Base-by-base conservation (phyloP, 768 basidiomycete species). In the Clathrus columnatus region DNA sequence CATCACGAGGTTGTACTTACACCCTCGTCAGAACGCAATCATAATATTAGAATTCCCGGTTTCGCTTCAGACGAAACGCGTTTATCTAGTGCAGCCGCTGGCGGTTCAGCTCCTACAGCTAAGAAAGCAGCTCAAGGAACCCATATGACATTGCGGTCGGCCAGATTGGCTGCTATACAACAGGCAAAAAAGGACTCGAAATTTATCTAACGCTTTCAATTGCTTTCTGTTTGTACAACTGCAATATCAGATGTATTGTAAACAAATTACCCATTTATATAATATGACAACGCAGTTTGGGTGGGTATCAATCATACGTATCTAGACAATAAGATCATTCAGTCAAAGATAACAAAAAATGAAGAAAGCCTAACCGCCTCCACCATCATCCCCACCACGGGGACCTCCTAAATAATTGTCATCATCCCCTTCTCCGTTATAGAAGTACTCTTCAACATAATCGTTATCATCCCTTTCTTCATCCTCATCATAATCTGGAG, bases 31-130 rank as follows among this genome's bases (percentile, higher is more conserved):
- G 94, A 96, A 72, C 87, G 88, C 21, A 91, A 95, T 59, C 91
- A 94, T 71, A 94, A 95, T 64, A 92, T 97, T 56, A 84, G 91
- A 45, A 90, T 97, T 60, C 95, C 95, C 30, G 94, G 94, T 26
- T 95, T 94, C 66, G 84, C 90, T 1, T 89, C 90, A 1, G 93
- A 96, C 65, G 86, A 92, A 60, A 90, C 91, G 2, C 83, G 90
- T 52, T 79, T 92, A 65, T 87, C 89, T 2, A 67, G 78, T 1
- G 71, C 82, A 24, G 75, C 78, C 1, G 82, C 87, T n/a, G 68
- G n/a, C n/a, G n/a, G 62, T 16, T 58, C 62, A 7, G 68, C 65
- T 2, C 71, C 82, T 16, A 70, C 73, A 7, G 68, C 78, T 2
- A 80, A 82, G 63, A 87, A 89, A 64, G 75, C 71, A 30, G 73